Base-by-base conservation (phyloP, 2,329 filamentous ascomycete genomes). In the Zarea fungicola region DNA sequence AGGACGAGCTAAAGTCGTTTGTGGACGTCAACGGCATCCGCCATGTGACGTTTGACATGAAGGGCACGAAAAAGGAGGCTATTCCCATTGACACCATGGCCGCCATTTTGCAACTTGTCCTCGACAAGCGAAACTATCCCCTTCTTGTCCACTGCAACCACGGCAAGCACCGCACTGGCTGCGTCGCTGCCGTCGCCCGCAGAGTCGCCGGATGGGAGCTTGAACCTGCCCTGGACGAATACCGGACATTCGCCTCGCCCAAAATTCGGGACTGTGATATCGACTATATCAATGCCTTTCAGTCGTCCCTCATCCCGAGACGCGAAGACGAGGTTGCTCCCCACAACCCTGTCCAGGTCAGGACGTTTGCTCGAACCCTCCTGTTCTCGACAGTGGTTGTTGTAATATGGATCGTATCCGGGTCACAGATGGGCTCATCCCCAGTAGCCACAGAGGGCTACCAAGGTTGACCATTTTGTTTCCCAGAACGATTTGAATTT, bases 141-240 rank as follows among this genome's bases (percentile, higher is more conserved):
- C 67, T 96, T 10, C 75, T 96, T 32, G 78, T 96, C 40, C 91
- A 96, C 66, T 96, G 91, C 76, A 96, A 96, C 63, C 91, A 95
- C 58, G 91, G 91, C 62, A 93, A 88, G 77, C 91, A 96, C 62
- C 85, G 91, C 50, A 96, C 91, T 16, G 91, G 91, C 19, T 96
- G 90, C 61, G 85, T 93, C n/a, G 78, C 91, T 42, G 91, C 83
- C 16, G 83, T 87, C 50, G 77, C 95, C 54, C 83, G 90, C 54
- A 88, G 87, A 62, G 68, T 87, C 11, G 78, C 81, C 13, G 81
- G 85, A 13, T 88, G 87, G 83, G 71, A 81, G 16, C 64, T 81
- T 1, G 64, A 76, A 1, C 69, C 72, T 14, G 79, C 87, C 29
- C 65, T 93, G 29, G 74, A 80, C 43, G 91, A 96, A 65, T 96